Conservation (phyloP, 371 early-diverging fungal genomes). For the Mucor ambiguus region DNA sequence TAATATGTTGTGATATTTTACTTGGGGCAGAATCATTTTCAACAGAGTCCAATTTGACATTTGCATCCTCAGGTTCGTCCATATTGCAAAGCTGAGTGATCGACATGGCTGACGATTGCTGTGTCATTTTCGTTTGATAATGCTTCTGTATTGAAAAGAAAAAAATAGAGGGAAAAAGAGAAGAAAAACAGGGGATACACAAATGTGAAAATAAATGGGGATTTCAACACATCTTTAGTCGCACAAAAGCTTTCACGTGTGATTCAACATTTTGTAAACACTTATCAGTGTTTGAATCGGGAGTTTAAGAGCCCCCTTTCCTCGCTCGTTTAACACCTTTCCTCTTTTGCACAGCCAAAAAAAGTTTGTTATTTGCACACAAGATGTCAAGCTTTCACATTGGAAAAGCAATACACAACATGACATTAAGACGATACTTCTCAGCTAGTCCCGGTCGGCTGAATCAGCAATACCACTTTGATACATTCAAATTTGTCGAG, state of each 20-base stretch:
- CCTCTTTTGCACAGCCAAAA: not conserved
- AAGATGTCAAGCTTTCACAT: not conserved
- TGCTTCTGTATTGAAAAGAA: conserved; percentile 1
- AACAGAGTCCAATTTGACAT: not conserved
- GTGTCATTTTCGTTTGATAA: conserved; percentile 6
- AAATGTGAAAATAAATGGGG: conserved; percentile 6
- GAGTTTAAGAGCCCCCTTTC: not conserved
- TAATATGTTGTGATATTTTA: not conserved
- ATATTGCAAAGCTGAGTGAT: conserved; percentile 33
- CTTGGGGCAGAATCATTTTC: not conserved
- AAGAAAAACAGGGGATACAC: not conserved
- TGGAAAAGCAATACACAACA: not conserved
- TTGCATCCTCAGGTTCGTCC: conserved; percentile 6
- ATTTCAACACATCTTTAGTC: not conserved
- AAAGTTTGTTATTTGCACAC: not conserved
- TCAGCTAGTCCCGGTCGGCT: not conserved
- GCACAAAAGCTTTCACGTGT: conserved; percentile 1
- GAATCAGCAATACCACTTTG: conserved; percentile 53
- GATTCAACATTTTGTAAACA: not conserved
- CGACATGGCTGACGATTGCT: conserved; percentile 35
- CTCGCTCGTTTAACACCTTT: not conserved
- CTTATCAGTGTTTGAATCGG: not conserved
- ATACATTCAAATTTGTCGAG: conserved; percentile 79
- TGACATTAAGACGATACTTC: not conserved
- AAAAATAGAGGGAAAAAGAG: conserved; percentile 12